Conservation (phyloP, 345 rosid genomes). For the Psidium guajava region DNA sequence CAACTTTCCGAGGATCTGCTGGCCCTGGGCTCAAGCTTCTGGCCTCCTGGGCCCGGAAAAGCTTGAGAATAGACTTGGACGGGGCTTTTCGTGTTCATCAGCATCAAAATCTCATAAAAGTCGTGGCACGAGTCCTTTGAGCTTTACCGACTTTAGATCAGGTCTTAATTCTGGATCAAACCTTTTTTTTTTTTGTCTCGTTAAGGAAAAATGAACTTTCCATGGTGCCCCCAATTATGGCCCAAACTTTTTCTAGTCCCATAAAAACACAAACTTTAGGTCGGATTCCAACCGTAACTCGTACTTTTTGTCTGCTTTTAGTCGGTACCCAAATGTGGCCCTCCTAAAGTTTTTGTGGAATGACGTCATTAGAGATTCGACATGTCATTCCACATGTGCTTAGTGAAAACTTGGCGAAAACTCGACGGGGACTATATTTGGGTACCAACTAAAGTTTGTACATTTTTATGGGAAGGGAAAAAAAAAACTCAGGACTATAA, state of each 20-base stretch:
- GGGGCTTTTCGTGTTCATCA: neutral
- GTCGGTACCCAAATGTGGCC: rapidly evolving
- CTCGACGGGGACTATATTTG: rapidly evolving
- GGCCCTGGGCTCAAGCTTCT: neutral
- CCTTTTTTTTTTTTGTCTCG: neutral
- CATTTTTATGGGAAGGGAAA: rapidly evolving
- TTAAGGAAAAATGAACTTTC: neutral
- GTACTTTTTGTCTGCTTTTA: neutral
- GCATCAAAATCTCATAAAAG: neutral
- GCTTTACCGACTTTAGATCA: too few relatives aligned
- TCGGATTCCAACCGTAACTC: neutral
- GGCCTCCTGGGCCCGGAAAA: neutral
- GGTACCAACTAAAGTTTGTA: neutral
- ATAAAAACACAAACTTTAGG: neutral
- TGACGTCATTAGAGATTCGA: neutral
- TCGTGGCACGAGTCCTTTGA: too few relatives aligned
- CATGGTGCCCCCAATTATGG: neutral
- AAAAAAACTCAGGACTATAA: neutral
- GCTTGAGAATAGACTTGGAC: neutral
- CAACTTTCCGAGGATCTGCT: neutral
- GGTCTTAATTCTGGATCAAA: too few relatives aligned
- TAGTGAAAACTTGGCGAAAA: rapidly evolving
- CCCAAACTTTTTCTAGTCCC: neutral
- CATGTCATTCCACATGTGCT: neutral
- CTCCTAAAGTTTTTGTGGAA: neutral